Evolutionary conservation across 2,329 filamentous ascomycete species (phyloP), one percentile per base, ranked within the genome.

Genomic region (Fusarium burgessii): DNA sequence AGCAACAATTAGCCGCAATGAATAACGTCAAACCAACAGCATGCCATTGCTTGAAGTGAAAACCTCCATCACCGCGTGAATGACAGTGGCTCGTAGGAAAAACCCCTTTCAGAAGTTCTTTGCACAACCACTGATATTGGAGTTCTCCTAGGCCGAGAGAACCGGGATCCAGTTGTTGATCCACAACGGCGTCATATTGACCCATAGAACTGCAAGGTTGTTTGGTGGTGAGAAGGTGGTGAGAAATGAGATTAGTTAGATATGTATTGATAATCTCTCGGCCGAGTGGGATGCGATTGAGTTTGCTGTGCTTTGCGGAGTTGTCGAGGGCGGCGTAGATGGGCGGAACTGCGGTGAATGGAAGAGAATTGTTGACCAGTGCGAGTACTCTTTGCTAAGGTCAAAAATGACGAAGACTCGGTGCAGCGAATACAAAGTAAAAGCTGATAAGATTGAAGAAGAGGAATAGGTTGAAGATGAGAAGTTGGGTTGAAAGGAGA

Each of bases 101-200:
- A 38, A 29, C 40, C 50, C 33, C 32, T 35, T 45, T 40, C 36
- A 65, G 35, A 42, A 42, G 43, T 42, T 49, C 18, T 57, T 35
- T 20, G 17, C 23, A 43, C 41, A 40, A 51, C 52, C 62, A 55
- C 36, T 66, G 65, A 36, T 36, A 45, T 70, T 27, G 51, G 41
- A 62, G 32, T 49, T 20, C 51, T 59, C 32, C 23, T n/a, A 45
- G 15, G 49, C 56, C 60, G 69, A 65, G 60, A 46, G 43, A 47
- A 52, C 69, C 62, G 42, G 60, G 69, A 55, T 70, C 69, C 69
- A 72, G 47, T 69, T 61, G 45, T 45, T 62, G 40, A 69, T 70
- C 69, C 69, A 72, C 69, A 72, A 29, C 69, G 27, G 65, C 65
- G 69, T 72, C 69, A 66, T 72, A 33, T 50, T 45, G 65, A 61